Percentiles rank a stretch among this genome's conserved stretches.
These are phyloP conservation scores for Hapsidospora chrysogenum DNA, from an alignment of 495 filamentous ascomycete genomes.

Conservation along the genomic window DNA sequence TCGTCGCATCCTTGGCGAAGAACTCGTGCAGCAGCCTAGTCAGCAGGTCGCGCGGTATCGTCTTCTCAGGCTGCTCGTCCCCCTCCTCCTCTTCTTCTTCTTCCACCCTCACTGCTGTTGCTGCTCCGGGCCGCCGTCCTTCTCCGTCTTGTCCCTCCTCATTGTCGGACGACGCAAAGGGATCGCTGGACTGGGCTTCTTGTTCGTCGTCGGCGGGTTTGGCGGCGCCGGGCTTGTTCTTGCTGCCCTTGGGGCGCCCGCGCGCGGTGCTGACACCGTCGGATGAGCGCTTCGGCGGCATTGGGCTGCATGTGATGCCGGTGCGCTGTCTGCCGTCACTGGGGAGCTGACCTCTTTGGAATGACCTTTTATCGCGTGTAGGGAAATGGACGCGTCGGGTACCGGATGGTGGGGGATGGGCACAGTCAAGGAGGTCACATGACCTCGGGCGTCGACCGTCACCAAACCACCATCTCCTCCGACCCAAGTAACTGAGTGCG, in stretches of 20 bases:
- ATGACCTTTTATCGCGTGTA: no score
- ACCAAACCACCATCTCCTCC: no score
- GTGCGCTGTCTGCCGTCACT: no score
- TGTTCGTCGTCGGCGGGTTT: not conserved
- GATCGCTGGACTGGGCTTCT: not conserved
- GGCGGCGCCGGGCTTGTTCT: not conserved
- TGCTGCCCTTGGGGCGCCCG: slow-evolving; percentile 2
- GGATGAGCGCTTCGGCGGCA: slow-evolving; percentile 4
- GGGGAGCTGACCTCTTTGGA: no score
- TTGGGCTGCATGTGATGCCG: no score
- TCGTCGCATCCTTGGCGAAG: slow-evolving; percentile 53
- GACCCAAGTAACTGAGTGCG: no score
- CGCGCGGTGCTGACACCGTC: not conserved
- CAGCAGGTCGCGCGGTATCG: slow-evolving; percentile 59
- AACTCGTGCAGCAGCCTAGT: slow-evolving; percentile 60
- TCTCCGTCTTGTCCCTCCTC: slow-evolving; percentile 7
- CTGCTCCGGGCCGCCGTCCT: no score
- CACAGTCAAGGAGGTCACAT: no score
- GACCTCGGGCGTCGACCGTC: no score
- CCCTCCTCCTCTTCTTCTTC: slow-evolving; percentile 17
- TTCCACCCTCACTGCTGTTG: slow-evolving; percentile 7
- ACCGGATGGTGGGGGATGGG: no score
- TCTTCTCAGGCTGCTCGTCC: slow-evolving; percentile 16
- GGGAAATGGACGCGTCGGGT: no score
- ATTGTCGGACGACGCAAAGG: slow-evolving; percentile 5